These are phyloP conservation scores for Hyaloperonospora arabidopsidis DNA, from an alignment of 352 stramenopile species.

Conservation along the genomic window DNA sequence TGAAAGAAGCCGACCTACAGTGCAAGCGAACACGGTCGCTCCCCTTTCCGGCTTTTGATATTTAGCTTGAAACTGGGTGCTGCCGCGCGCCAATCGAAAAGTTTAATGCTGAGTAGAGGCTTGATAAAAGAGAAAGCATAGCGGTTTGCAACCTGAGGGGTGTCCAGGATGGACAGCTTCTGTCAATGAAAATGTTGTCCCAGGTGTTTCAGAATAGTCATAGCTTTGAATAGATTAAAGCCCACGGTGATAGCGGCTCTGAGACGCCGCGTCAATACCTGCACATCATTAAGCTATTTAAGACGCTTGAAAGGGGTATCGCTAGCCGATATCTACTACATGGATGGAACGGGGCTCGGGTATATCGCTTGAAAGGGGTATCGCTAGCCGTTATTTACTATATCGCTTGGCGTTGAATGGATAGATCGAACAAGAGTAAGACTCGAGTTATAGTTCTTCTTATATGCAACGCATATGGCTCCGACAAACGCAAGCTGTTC, in stretches of 20 bases:
- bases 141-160: no score
- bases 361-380: not conserved
- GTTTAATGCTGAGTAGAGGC: no score
- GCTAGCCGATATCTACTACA: not conserved
- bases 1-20: no score
- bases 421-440: not conserved
- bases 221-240: not conserved
- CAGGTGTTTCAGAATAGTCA: not conserved
- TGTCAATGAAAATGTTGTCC: no score
- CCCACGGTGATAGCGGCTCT: not conserved
- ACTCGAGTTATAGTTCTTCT: not conserved
- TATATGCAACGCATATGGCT: conserved; percentile 1
- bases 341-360: not conserved
- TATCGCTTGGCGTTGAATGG: no score
- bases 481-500: not conserved
- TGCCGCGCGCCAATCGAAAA: no score
- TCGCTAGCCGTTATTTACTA: not conserved
- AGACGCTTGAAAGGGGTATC: not conserved
- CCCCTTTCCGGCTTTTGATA: no score
- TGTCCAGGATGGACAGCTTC: not conserved
- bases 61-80: no score
- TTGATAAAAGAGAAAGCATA: no score
- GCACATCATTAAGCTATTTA: not conserved
- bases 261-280: not conserved
- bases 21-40: no score